Percentiles rank a stretch among this genome's conserved stretches.
Evolutionary conservation across 1,284 basidiomycete species (phyloP).

Genomic region (Rhodotorula sp.): DNA sequence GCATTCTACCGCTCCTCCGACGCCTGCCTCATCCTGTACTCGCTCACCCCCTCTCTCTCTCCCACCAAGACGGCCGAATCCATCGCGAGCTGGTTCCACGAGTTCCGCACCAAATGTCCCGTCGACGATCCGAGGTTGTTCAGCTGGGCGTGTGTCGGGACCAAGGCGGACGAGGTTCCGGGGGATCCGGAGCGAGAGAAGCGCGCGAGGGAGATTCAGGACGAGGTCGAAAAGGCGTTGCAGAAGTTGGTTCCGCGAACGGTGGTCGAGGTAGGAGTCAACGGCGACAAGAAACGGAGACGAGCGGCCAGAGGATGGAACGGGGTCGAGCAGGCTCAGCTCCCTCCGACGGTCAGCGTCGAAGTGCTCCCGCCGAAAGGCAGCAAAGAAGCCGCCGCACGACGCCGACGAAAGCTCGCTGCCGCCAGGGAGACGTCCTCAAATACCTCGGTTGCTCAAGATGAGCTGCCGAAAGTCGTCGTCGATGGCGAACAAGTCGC

Average conservation of each 20-base stretch:
- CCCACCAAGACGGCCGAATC: background rate
- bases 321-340: background rate
- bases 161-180: conserved; percentile 57
- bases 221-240: conserved; percentile 19
- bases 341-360: conserved; percentile 8
- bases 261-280: background rate
- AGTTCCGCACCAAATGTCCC: conserved; percentile 66
- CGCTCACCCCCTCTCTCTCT: conserved; percentile 58
- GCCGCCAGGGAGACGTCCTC: background rate
- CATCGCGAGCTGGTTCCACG: conserved; percentile 70
- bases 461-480: background rate
- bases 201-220: conserved; percentile 6
- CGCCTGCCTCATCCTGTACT: conserved; percentile 74
- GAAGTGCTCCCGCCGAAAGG: conserved; percentile 9
- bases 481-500: background rate
- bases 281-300: too few species aligned
- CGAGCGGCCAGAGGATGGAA: background rate
- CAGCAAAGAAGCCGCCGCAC: background rate
- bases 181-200: conserved; percentile 6
- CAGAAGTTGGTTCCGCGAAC: conserved; percentile 9
- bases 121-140: conserved; percentile 64
- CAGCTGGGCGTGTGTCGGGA: conserved; percentile 72
- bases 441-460: background rate
- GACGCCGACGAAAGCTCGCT: background rate
- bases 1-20: conserved; percentile 80